Percentiles rank a stretch among this genome's conserved stretches.
Evolutionary conservation across 805 yeast species (phyloP).

Genomic region (Yarrowia sp.): DNA sequence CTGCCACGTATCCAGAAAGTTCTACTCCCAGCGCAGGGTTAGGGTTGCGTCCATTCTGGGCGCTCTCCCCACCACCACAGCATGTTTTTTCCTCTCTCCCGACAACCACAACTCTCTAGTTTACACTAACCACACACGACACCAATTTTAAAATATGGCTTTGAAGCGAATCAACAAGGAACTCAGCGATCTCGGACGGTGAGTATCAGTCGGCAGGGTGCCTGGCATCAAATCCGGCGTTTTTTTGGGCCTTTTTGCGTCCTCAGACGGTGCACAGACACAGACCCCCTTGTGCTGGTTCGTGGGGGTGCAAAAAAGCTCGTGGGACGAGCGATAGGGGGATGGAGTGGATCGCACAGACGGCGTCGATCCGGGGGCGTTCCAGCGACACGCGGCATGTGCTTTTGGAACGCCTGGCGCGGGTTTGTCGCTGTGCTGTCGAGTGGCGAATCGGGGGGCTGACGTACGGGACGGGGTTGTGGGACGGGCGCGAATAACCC

Average conservation of each 20-base stretch:
- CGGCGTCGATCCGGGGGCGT: neutral
- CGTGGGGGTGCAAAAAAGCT: too few relatives aligned
- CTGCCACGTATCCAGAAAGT: slow-evolving; percentile 26
- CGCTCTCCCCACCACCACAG: slow-evolving; percentile 3
- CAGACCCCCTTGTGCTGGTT: neutral
- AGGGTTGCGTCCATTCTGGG: neutral
- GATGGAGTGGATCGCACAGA: neutral
- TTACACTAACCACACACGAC: slow-evolving; percentile 26
- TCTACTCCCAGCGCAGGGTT: slow-evolving; percentile 20
- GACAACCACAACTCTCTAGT: slow-evolving; percentile 22
- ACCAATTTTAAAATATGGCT: slow-evolving; percentile 55
- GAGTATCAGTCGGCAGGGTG: slow-evolving; percentile 42
- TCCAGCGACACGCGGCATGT: neutral
- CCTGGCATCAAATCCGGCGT: neutral
- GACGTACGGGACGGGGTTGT: neutral
- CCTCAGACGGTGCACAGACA: neutral
- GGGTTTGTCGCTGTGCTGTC: neutral
- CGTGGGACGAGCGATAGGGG: neutral
- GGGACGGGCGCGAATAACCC: too few relatives aligned
- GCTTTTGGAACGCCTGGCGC: neutral
- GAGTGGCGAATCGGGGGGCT: neutral
- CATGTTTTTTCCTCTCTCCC: slow-evolving; percentile 18
- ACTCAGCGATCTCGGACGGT: slow-evolving; percentile 91
- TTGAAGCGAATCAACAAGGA: slow-evolving; percentile 94
- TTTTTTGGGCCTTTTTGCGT: neutral